Evolutionary conservation across 2,329 filamentous ascomycete genomes (phyloP), one percentile per base, ranked within the genome.

Genomic region (Aspergillus sp.): DNA sequence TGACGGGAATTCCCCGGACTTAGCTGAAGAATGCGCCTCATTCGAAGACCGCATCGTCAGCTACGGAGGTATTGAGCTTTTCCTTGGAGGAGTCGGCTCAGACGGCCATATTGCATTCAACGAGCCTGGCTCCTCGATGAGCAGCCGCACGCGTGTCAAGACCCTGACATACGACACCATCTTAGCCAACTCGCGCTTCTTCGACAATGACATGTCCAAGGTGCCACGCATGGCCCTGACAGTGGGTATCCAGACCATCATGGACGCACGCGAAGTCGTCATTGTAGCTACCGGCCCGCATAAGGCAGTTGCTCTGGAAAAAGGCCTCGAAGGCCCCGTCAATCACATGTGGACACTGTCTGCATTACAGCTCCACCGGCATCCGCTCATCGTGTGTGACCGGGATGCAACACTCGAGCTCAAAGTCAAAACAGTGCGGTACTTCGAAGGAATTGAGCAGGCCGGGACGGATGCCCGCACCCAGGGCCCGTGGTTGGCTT

Each of bases 321-420:
- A 82, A 59, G 90, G 86, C 57, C 81, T 94, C 53, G 88, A 94
- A 67, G 84, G 85, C 48, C 85, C 85, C 25, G 80, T 94, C 52
- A 91, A 90, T 66, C 88, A 93, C 71, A 91, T 91, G 86, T 94
- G 88, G 88, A 91, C 88, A 1, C 77, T 93, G 5, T 91, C 87
- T 7, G 83, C 82, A 47, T 75, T 94, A 38, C 88, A 94, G 65
- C 73, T 91, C 53, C 88, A 93, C 66, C 84, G 82, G 3, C 85
- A 90, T 60, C 84, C 88, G 46, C 82, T 93, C 76, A 83, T 93
- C 55, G 86, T 91, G 7, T 86, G 86, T 41, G 88, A 94, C 60
- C 86, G 91, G 59, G 87, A 91, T 62, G 84, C 84, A 13, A 88
- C 84, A 1, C 71, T 85, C 12, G 84, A 87, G 65, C 72, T 88